A percentile compares a stretch with the other conserved stretches of the same genome.
These are phyloP conservation scores for Ophiostoma triangulosporum DNA, from an alignment of 2,329 filamentous ascomycete genomes.

Conservation along the genomic window DNA sequence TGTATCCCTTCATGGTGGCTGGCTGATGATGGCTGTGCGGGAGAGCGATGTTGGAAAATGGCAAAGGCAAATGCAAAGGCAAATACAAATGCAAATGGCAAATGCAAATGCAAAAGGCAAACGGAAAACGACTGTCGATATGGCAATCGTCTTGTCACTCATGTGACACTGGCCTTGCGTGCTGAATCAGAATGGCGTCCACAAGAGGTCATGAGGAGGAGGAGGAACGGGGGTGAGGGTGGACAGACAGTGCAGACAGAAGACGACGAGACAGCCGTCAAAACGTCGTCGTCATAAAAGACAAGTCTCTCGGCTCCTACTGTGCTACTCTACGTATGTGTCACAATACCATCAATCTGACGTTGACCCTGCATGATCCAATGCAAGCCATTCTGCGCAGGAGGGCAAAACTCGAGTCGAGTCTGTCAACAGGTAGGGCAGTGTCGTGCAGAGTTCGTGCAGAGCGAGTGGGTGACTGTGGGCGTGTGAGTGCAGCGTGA, in stretches of 20 bases:
- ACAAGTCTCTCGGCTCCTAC: background rate
- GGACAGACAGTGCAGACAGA: background rate
- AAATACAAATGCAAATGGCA: background rate
- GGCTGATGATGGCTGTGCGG: too few species aligned
- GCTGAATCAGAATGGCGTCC: background rate
- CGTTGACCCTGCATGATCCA: background rate
- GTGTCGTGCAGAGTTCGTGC: too few species aligned
- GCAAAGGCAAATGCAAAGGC: too few species aligned
- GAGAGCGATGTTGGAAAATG: background rate
- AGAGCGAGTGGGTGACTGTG: background rate
- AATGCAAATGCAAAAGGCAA: background rate
- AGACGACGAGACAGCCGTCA: too few species aligned
- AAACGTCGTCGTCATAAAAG: background rate
- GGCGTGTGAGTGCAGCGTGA: background rate
- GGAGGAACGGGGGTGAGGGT: background rate
- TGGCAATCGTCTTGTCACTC: too few species aligned
- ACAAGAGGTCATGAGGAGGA: background rate
- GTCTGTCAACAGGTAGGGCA: background rate
- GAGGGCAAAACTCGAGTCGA: background rate
- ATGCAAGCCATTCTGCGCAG: background rate
- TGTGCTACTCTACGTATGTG: background rate
- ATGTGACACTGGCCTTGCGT: background rate
- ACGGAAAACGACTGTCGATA: background rate
- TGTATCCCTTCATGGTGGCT: conserved; percentile 12
- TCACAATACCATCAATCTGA: background rate